Conservation (phyloP, 495 filamentous ascomycete genomes). For the Lichenothelia convexa region DNA sequence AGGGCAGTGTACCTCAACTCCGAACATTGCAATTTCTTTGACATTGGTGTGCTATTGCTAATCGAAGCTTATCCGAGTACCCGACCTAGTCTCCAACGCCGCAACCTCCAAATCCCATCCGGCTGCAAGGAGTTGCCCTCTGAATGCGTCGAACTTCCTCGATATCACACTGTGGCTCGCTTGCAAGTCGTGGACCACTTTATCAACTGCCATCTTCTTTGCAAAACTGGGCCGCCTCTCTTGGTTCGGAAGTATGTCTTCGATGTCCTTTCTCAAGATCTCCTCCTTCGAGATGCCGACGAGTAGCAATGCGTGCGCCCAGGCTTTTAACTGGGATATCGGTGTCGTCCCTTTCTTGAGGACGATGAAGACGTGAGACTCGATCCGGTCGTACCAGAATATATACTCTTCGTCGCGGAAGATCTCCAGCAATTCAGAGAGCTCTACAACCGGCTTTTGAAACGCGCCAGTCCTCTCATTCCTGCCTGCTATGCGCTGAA, state of each 20-base stretch:
- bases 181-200: background rate
- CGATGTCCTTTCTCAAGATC: conserved; percentile 9
- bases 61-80: too few species aligned
- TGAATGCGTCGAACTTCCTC: conserved; percentile 23
- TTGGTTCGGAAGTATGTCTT: conserved; percentile 14
- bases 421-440: conserved; percentile 30
- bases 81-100: conserved; percentile 37
- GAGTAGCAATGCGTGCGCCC: conserved; percentile 44
- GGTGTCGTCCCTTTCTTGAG: conserved; percentile 40
- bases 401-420: conserved; percentile 34
- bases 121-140: conserved; percentile 21
- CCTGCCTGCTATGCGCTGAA: conserved; percentile 15
- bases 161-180: background rate
- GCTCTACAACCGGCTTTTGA: conserved; percentile 14
- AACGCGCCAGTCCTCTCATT: conserved; percentile 23
- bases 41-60: too few species aligned
- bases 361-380: conserved; percentile 36
- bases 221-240: background rate
- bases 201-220: too few species aligned
- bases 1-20: too few species aligned
- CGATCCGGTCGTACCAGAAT: conserved; percentile 30
- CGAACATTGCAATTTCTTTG: too few species aligned
- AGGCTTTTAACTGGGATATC: conserved; percentile 43
- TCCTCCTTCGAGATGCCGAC: too few species aligned
- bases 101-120: conserved; percentile 44